phyloP scores from a whole-genome alignment of 1,139 yeast genomes.

The Arxiozyma bovina region DNA sequence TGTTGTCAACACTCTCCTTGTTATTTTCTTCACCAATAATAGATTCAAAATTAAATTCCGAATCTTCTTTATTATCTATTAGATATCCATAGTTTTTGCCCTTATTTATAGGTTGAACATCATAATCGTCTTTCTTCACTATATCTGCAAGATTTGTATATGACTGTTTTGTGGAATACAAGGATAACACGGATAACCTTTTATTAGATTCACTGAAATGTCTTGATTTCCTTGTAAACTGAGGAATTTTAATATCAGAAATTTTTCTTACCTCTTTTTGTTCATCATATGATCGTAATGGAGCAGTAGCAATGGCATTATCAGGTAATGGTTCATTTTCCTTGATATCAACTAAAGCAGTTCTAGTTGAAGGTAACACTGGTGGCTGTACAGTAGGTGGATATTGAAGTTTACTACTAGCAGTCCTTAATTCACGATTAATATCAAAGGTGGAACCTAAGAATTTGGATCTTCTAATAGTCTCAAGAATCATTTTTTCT shows the following conservation, averaged over 20 bases:
- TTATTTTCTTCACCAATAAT: conserved; percentile 30
- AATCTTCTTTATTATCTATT: conserved; percentile 16
- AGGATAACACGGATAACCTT: conserved; percentile 58
- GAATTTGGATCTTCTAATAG: conserved; percentile 37
- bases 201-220: conserved; percentile 54
- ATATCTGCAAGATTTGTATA: conserved; percentile 53
- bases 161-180: conserved; percentile 61
- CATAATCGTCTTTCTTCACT: conserved; percentile 31
- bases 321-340: conserved; percentile 16
- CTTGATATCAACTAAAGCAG: not conserved
- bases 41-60: conserved; percentile 26
- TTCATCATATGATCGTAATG: conserved; percentile 20
- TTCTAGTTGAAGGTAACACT: conserved; percentile 1
- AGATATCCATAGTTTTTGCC: conserved; percentile 7
- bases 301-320: conserved; percentile 20
- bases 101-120: conserved; percentile 6
- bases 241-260: conserved; percentile 58
- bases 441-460: conserved; percentile 36
- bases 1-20: conserved; percentile 19
- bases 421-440: conserved; percentile 41
- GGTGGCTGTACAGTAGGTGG: conserved; percentile 2
- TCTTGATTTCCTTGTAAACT: conserved; percentile 59
- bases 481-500: conserved; percentile 29
- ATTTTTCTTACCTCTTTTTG: conserved; percentile 37
- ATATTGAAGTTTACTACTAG: conserved; percentile 29